Base-by-base conservation (phyloP, 2,329 filamentous ascomycete genomes). In the Lasiodiplodia gonubiensis region DNA sequence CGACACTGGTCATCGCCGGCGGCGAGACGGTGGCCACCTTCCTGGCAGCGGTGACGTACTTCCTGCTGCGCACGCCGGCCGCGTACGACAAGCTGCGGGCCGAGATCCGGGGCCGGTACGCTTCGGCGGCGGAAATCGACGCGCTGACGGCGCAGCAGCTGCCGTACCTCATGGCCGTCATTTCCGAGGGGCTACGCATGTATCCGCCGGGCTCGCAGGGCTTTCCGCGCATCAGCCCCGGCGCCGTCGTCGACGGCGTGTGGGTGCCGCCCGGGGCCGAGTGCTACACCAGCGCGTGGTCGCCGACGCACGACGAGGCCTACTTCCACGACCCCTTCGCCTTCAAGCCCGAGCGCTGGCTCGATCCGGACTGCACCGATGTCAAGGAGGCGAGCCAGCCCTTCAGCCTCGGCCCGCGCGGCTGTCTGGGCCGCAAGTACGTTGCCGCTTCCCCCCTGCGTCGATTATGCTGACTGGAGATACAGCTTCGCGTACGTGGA, bases 271-370 rank as follows among this genome's bases (percentile, higher is more conserved):
- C 21, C 14, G 42, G 48, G 16, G 59, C 59, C 12, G 57, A 64
- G n/a, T 46, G 21, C 33, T 59, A 39, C 54, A 52, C 49, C 4
- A 52, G 49, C 23, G 49, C 49, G 21, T 52, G 49, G 49, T 52
- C 49, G 21, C 49, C 49, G 49, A 52, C 49, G 49, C 54, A 46
- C 33, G 21, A 25, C n/a, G 54, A 14, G 66, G 35, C 7, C 18
- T 68, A 74, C 39, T 78, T 73, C 57, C 53, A 64, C 11, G 42
- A 72, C 10, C 69, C 70, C 4, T n/a, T 49, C 12, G 49, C 4
- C 5, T 72, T 70, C 16, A 61, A 75, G 1, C 79, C 80, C 1
- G 78, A 81, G 53, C 72, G 80, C 11, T 82, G 78, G 78, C 67
- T 80, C 1, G 54, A 59, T 18, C 30, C 54, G 30, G n/a, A 18